Conservation (phyloP, 2,329 filamentous ascomycete species). For the Fusarium nanum region DNA sequence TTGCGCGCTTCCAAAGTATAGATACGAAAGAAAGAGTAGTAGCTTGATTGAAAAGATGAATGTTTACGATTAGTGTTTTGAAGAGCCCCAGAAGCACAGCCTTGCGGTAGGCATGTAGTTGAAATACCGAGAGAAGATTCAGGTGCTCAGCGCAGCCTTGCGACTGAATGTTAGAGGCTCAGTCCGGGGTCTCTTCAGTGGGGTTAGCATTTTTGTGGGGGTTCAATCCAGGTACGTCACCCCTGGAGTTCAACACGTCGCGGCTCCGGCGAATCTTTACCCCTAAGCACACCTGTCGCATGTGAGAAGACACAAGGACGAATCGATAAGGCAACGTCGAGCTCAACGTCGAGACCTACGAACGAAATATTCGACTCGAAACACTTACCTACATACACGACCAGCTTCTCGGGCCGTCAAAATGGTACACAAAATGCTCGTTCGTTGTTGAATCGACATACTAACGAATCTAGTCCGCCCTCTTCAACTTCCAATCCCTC, state of each 20-base stretch:
- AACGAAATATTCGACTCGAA: background rate
- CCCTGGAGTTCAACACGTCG: constrained; percentile 17
- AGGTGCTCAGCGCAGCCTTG: constrained; percentile 30
- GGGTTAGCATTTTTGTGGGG: constrained; percentile 40
- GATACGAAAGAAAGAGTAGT: background rate
- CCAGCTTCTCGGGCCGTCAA: constrained; percentile 17
- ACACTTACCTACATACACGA: background rate
- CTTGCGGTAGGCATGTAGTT: constrained; percentile 38
- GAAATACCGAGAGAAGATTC: constrained; percentile 26
- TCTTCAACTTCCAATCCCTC: constrained; percentile 99
- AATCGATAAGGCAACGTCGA: constrained; percentile 19
- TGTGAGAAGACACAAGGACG: constrained; percentile 31
- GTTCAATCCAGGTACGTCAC: constrained; percentile 37
- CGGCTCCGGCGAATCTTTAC: constrained; percentile 55
- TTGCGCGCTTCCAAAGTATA: constrained; percentile 12
- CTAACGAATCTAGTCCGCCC: constrained; percentile 75
- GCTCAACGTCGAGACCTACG: background rate
- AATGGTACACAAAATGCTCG: constrained; percentile 44
- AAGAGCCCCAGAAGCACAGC: constrained; percentile 16
- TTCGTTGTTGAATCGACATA: background rate
- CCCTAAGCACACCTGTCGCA: constrained; percentile 50
- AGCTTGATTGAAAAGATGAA: background rate
- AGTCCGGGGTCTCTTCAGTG: constrained; percentile 29
- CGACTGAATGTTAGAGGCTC: constrained; percentile 31
- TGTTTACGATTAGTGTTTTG: background rate